A percentile compares a stretch with the other conserved stretches of the same genome.
Evolutionary conservation across 1,139 yeast species (phyloP).

Genomic region (Candida tetrigidarum): DNA sequence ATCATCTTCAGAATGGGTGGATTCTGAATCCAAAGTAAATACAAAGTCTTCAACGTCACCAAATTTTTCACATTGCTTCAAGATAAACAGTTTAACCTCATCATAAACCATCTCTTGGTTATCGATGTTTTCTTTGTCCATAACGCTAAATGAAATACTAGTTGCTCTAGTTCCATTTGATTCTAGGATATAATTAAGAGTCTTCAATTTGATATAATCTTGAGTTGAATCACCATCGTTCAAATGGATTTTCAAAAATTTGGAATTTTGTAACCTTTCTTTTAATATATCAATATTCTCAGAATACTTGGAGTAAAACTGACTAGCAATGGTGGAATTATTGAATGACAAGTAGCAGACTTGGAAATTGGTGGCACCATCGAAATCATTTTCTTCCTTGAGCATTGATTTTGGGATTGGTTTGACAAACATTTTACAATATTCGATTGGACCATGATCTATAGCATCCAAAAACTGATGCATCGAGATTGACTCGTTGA

Average conservation of each 20-base stretch:
- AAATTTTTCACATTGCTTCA: conserved; percentile 30
- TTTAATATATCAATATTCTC: conserved; percentile 32
- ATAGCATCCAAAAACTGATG: conserved; percentile 37
- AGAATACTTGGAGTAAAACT: conserved; percentile 38
- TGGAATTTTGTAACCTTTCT: conserved; percentile 30
- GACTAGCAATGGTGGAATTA: conserved; percentile 38
- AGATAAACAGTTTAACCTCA: conserved; percentile 17
- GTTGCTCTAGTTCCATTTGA: conserved; percentile 45
- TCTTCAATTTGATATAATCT: conserved; percentile 46
- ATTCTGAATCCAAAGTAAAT: conserved; percentile 9
- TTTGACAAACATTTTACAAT: conserved; percentile 38
- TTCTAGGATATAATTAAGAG: conserved; percentile 46
- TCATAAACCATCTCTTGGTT: conserved; percentile 5
- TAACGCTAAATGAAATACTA: conserved; percentile 22
- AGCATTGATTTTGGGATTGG: conserved; percentile 27
- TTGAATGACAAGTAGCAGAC: conserved; percentile 45
- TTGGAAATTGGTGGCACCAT: conserved; percentile 22
- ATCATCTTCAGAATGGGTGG: neutral
- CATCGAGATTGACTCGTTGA: conserved; percentile 31
- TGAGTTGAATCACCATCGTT: conserved; percentile 31
- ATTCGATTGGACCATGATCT: conserved; percentile 50
- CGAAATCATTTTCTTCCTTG: conserved; percentile 20
- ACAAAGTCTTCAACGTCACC: conserved; percentile 42
- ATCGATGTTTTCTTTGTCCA: conserved; percentile 8
- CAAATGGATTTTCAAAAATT: conserved; percentile 34